Evolutionary conservation across 768 basidiomycete genomes (phyloP).

Genomic region (Suillus sp.): DNA sequence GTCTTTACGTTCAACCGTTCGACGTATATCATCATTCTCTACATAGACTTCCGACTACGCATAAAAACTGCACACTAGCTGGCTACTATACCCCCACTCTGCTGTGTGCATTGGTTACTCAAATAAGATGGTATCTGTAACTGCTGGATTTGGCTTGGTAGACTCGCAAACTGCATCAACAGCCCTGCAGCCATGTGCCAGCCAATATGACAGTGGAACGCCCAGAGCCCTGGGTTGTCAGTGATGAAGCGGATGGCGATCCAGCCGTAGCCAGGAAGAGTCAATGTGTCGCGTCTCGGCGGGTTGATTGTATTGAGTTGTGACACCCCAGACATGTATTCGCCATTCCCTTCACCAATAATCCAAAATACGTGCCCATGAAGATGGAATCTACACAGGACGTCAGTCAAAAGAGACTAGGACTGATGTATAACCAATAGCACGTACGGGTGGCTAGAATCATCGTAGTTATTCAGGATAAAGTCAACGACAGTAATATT

Average conservation of each 20-base stretch:
- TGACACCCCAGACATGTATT: constrained; percentile 31
- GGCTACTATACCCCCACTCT: constrained; percentile 29
- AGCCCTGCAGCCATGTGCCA: constrained; percentile 45
- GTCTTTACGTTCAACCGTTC: constrained; percentile 12
- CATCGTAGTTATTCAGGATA: constrained; percentile 27
- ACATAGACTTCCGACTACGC: neutral
- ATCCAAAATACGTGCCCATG: constrained; percentile 40
- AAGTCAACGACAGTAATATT: constrained; percentile 32
- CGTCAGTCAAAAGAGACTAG: constrained; percentile 7
- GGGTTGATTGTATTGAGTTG: constrained; percentile 38
- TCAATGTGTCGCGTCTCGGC: constrained; percentile 43
- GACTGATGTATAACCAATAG: too few species aligned
- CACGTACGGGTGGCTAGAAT: constrained; percentile 34
- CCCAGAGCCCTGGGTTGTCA: constrained; percentile 49
- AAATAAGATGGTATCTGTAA: constrained; percentile 38
- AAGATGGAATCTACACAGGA: constrained; percentile 35
- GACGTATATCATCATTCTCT: neutral
- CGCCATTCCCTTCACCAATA: constrained; percentile 39
- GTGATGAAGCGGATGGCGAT: constrained; percentile 42
- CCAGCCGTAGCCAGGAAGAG: constrained; percentile 42
- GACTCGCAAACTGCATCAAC: constrained; percentile 42
- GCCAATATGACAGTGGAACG: constrained; percentile 45
- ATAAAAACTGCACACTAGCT: constrained; percentile 21
- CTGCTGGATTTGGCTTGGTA: constrained; percentile 37
- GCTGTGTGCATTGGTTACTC: constrained; percentile 35